Base-by-base conservation (phyloP, 1,284 basidiomycete species). In the Pascua guehoae region DNA sequence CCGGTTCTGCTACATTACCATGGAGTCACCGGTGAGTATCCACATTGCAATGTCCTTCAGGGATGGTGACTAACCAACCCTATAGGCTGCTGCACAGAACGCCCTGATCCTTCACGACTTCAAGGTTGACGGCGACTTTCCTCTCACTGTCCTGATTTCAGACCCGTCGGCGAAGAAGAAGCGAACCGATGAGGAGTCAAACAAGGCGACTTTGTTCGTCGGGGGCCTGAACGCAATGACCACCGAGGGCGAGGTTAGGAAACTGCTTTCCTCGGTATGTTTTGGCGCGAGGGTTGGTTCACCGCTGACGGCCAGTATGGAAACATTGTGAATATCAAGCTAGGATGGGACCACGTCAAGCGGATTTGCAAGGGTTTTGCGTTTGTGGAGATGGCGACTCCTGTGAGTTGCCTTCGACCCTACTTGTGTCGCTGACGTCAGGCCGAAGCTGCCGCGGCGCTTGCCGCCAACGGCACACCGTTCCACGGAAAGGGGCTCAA, bases 1-100 rank as follows among this genome's bases (percentile, higher is more conserved):
- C 32, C 83, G 96, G 12, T 98, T 99, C 76, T 95, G 91, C 72
- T 99, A 98, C 72, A 81, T 99, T 2, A 94, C 97, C 64, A 97
- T 84, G 72, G 87, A 87, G 1, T 86, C 85, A 18, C 88, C 91
- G 0, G 91, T 91, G 66, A 58, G 87, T 79, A 9, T 18, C 12
- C 15, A 5, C 1, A n/a, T 12, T 17, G 11, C 8, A 18, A 16
- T 39, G 24, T 17, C 17, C 15, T 8, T 10, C 18, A 5, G 5
- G 18, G 9, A n/a, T 41, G 12, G 3, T 11, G 43, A 52, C 55
- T 56, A 40, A 57, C 42, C 12, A 32, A 32, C 24, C 24, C 24
- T 32, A n/a, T 63, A 90, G 88, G 73, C 80, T 11, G 82, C 87
- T 1, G 93, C 95, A 0, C 81, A 89, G 70, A 82, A 82, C 9